Base-by-base conservation (phyloP, 169 alveolate genomes). In the Plasmodium malariae region DNA sequence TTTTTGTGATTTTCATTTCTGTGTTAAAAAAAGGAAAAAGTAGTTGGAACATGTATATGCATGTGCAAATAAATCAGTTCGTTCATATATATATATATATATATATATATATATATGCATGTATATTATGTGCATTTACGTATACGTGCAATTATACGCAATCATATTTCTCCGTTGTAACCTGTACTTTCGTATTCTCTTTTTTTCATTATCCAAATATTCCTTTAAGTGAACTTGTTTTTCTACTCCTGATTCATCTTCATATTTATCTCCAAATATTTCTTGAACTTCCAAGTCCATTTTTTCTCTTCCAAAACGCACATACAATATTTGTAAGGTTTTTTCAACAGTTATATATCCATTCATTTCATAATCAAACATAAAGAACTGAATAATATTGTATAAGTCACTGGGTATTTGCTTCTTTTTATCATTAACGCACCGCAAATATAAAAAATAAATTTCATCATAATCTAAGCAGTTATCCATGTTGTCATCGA, bases 311-410 rank as follows among this genome's bases (percentile, higher is more conserved):
- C 89, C 89, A 55, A 76, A 76, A 48, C 89, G 89, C 37, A 76
- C 89, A 76, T 76, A 76, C 45, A 76, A 48, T n/a, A 76, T 76
- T 76, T 76, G 89, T 24, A 76, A 54, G 2, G 89, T 76, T 76
- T 76, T 76, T 67, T 76, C 89, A 19, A 76, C 89, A 62, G 89
- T 76, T 76, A 76, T 76, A 37, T 76, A 76, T 34, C 89, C 89
- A 76, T 76, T 76, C 89, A 76, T 76, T 76, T 76, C 89, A 55
- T 76, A 76, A 26, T 76, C 89, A 67, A 76, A 76, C 89, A 76
- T 76, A 55, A 76, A 76, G 62, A 76, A 76, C 34, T 76, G 89
- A 76, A 76, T 76, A 45, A 76, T 76, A 69, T 76, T 76, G 54
- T 76, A 76, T 60, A 76, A 48, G 59, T 76, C 89, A 76, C 89